Conservation (phyloP, 495 filamentous ascomycete genomes). For the Neurospora pannonica region DNA sequence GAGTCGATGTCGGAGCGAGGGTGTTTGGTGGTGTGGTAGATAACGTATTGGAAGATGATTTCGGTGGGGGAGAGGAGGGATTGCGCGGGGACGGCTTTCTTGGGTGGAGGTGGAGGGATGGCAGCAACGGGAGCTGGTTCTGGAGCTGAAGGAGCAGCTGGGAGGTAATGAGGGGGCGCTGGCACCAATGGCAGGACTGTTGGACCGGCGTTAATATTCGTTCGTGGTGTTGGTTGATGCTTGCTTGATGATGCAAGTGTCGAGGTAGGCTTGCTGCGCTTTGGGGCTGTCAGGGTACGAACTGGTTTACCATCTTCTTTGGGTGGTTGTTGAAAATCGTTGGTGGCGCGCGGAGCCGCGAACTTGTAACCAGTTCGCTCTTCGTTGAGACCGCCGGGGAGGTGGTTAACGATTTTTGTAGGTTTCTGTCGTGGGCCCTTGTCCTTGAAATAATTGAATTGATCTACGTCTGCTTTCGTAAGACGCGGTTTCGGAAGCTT, state of each 20-base stretch:
- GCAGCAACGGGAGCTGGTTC: neutral
- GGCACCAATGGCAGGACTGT: neutral
- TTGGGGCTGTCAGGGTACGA: neutral
- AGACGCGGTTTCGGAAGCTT: neutral
- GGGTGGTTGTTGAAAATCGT: neutral
- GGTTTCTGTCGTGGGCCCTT: neutral
- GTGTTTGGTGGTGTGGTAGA: conserved; percentile 1
- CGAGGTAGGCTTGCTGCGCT: neutral
- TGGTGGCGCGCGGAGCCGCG: no score
- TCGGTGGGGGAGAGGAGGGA: neutral
- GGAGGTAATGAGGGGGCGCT: neutral
- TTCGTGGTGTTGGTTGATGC: neutral
- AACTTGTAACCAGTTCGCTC: neutral
- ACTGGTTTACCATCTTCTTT: neutral
- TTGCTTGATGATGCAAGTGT: neutral
- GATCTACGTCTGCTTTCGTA: neutral
- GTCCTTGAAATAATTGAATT: neutral
- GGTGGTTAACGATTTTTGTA: neutral
- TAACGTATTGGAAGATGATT: neutral
- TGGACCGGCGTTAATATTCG: neutral
- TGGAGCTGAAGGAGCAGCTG: neutral
- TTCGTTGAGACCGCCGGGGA: neutral
- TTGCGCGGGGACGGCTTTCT: neutral
- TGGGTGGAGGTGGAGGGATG: neutral
- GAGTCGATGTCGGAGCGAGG: neutral